Base-by-base conservation (phyloP, 2,329 filamentous ascomycete genomes). In the Curvularia hawaiiensis region DNA sequence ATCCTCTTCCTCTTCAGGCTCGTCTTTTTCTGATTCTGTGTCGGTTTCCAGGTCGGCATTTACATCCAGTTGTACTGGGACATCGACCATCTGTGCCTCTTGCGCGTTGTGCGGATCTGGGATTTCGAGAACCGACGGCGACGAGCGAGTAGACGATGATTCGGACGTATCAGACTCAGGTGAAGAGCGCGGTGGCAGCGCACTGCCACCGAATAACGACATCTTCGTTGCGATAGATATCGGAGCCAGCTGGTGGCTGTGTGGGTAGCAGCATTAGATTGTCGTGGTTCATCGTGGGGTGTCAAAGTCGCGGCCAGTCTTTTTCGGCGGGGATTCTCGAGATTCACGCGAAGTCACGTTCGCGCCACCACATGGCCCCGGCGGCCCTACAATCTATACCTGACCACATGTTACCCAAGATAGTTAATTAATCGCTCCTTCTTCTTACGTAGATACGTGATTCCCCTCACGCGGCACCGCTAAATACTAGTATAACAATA, bases 121-220 rank as follows among this genome's bases (percentile, higher is more conserved):
- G 26, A 56, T 40, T 20, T 45, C 45, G 30, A 50, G 46, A 14
- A 52, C 40, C 16, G 59, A 54, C 20, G 60, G 59, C 16, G 60
- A 54, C n/a, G 57, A 56, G 31, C 35, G 50, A 16, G 41, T 30
- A 1, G 59, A 53, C 20, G 59, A 53, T 4, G 41, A 33, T 7
- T 33, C 52, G 7, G 62, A 54, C 47, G 54, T 47, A 4, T 64
- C 62, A 22, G 58, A 55, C 52, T 63, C 63, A 33, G 58, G 58
- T 16, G 62, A 60, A 14, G 62, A 64, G 18, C 57, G 53, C 9
- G 59, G 55, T 18, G 47, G 56, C 40, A 61, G 52, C 3, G 47
- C 58, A 44, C 52, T 62, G 69, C 73, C 55, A 63, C 72, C 73
- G 65, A 75, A 76, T 47, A 76, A 72, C 58, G 74, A 75, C 75